Evolutionary conservation across 805 yeast species (phyloP), one percentile per base, ranked within the genome.

Genomic region (Zygotorulaspora florentina): DNA sequence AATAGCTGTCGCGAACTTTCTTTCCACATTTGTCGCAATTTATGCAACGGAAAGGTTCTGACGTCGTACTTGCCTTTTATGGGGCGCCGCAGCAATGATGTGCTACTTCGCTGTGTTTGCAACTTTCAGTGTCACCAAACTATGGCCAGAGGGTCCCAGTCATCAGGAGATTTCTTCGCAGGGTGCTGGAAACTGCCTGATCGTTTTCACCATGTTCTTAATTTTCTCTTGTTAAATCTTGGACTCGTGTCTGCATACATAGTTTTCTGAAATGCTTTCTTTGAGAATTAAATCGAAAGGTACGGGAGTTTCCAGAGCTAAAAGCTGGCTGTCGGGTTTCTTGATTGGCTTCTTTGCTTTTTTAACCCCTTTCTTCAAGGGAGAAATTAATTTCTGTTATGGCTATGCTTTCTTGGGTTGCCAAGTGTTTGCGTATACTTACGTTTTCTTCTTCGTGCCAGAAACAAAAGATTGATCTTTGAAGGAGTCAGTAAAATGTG

Each of bases 401-500:
- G 93, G 93, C 40, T 82, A 77, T 60, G 79, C 66, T 20, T 72
- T 72, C 55, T 64, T 77, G 48, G 85, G 84, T 3, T 79, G 84
- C 61, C 66, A 79, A 64, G 60, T 76, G 17, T 75, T 68, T 47
- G 57, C 73, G 7, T 56, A 82, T 62, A 69, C 82, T 62, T 86
- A 82, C 64, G 85, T 85, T 42, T 79, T 74, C 73, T 79, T 85
- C 73, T 75, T 72, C 55, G 79, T 86, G 51, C 79, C 79, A 58
- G 89, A 85, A 67, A 86, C 95, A 45, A 80, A 79, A 69, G 93
- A 46, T 75, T 85, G 58, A 74, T 85, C 37, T 76, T 87, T 63
- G 95, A 86, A 69, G 87, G 86, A 67, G 86, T 85, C 53, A 89
- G 85, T 65, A 81, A 76, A 58, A 68, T 81, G 70, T 73, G 68